These are phyloP conservation scores for Nigrograna mackinnonii DNA, from an alignment of 2,329 filamentous ascomycete genomes.

Conservation along the genomic window DNA sequence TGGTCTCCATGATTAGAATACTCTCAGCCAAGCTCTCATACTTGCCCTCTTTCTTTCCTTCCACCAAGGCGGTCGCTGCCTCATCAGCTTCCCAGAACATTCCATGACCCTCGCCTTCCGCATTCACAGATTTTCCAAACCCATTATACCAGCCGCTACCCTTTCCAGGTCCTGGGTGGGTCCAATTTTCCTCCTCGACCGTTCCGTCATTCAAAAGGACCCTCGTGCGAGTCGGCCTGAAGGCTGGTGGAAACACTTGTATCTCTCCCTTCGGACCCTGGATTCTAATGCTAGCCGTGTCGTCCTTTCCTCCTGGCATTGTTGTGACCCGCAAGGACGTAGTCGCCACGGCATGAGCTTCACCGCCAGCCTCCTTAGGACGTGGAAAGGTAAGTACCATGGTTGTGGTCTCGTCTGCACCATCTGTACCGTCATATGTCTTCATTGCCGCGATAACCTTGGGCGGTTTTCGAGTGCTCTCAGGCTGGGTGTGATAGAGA, in stretches of 20 bases:
- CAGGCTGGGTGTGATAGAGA: constrained; percentile 77
- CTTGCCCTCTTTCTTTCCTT: constrained; percentile 76
- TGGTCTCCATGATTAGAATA: constrained; percentile 80
- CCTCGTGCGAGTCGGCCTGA: constrained; percentile 67
- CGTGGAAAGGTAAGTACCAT: constrained; percentile 77
- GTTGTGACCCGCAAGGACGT: constrained; percentile 46
- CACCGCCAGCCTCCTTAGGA: constrained; percentile 51
- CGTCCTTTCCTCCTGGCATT: constrained; percentile 60
- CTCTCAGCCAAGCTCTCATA: constrained; percentile 70
- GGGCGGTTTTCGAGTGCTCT: constrained; percentile 66
- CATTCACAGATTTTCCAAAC: constrained; percentile 45
- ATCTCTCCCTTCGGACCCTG: constrained; percentile 83
- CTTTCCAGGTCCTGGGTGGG: constrained; percentile 51
- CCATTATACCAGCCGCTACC: constrained; percentile 53
- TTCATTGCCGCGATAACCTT: constrained; percentile 69
- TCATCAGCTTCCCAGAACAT: constrained; percentile 92
- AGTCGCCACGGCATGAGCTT: constrained; percentile 72
- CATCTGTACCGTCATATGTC: constrained; percentile 71
- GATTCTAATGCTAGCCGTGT: constrained; percentile 73
- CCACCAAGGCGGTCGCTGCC: constrained; percentile 72
- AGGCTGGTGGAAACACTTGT: constrained; percentile 75
- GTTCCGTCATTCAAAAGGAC: constrained; percentile 59
- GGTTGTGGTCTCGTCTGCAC: constrained; percentile 77
- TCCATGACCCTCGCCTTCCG: constrained; percentile 69
- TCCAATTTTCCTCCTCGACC: constrained; percentile 51